Evolutionary conservation across 1,139 yeast genomes (phyloP), one percentile per base, ranked within the genome.

Genomic region (Debaryomyces nepalensis): DNA sequence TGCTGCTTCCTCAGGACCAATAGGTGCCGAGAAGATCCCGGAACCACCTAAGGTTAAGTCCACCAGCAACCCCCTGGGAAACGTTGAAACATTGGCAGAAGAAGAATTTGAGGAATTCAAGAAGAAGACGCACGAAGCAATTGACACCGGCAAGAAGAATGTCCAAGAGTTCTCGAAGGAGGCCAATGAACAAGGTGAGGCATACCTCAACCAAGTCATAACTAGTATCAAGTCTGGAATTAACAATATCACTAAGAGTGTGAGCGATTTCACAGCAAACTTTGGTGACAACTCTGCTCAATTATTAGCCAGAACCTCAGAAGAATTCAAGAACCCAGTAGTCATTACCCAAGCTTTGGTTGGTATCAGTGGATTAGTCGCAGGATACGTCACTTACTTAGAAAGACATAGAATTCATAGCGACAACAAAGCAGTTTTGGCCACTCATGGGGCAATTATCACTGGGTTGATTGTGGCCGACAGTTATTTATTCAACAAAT

Each of bases 291-390:
- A 39, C 19, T 47, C 46, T 21, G 33, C 49, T 9, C 40, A 45
- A 19, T 35, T 48, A 14, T 41, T 50, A 12, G 45, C 50, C 5
- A 45, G 48, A 37, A 40, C 53, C 33, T 45, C 50, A n/a, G 59
- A 59, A 39, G 83, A 79, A 57, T 66, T 82, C 50, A 73, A 80
- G 57, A 81, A 82, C 65, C 88, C 88, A 1, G 85, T 78, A 11
- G 84, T 82, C 39, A 64, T 78, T 16, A 62, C 77, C 27, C 86
- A 82, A 61, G 61, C 74, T 2, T 65, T 79, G 32, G 72, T 80
- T 37, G 75, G 79, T 22, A 58, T 75, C n/a, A 70, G 78, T 37
- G 77, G 79, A 6, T 58, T 73, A 27, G 68, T 75, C 24, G 80
- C 79, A 7, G 72, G 78, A 19, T 68, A 77, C 53, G 64, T 67